phyloP scores from a whole-genome alignment of 2,329 filamentous ascomycete genomes.

The Fusarium staphyleae region DNA sequence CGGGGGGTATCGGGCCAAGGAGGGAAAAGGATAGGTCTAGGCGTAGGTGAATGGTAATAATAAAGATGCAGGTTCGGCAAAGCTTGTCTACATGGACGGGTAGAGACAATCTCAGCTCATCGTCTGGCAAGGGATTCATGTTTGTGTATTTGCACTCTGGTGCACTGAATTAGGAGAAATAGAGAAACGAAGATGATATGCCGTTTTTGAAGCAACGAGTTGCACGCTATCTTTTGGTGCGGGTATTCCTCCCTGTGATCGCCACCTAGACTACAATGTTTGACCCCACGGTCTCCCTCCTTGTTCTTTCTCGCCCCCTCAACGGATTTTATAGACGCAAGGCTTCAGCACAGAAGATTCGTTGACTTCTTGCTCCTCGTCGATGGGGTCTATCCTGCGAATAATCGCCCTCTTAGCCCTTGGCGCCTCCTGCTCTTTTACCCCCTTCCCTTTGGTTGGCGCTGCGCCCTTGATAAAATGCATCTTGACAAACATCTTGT shows the following conservation, averaged over 20 bases:
- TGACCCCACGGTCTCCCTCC: not conserved
- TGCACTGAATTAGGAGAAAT: constrained; percentile 23
- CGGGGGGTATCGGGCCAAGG: constrained; percentile 10
- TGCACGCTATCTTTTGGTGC: constrained; percentile 24
- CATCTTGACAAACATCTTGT: constrained; percentile 99
- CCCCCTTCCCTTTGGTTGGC: constrained; percentile 78
- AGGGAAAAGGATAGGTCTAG: constrained; percentile 23
- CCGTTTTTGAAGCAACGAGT: constrained; percentile 23
- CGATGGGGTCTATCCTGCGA: constrained; percentile 60
- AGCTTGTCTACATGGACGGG: constrained; percentile 22
- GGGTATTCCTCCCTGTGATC: constrained; percentile 27
- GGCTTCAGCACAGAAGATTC: constrained; percentile 80
- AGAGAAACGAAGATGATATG: constrained; percentile 27
- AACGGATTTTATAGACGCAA: constrained; percentile 93
- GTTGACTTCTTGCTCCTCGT: constrained; percentile 67
- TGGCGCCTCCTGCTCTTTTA: constrained; percentile 63
- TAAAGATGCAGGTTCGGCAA: constrained; percentile 27
- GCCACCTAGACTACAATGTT: constrained; percentile 18
- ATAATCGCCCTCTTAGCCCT: constrained; percentile 62
- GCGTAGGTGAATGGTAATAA: constrained; percentile 27
- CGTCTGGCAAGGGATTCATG: constrained; percentile 13
- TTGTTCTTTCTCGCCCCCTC: constrained; percentile 27
- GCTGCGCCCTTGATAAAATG: constrained; percentile 85
- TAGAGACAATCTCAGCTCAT: constrained; percentile 33
- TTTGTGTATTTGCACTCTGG: constrained; percentile 11